Percentiles rank a stretch among this genome's conserved stretches.
Conservation (phyloP, 208 protist species). For the Tetramitus jugosus region DNA sequence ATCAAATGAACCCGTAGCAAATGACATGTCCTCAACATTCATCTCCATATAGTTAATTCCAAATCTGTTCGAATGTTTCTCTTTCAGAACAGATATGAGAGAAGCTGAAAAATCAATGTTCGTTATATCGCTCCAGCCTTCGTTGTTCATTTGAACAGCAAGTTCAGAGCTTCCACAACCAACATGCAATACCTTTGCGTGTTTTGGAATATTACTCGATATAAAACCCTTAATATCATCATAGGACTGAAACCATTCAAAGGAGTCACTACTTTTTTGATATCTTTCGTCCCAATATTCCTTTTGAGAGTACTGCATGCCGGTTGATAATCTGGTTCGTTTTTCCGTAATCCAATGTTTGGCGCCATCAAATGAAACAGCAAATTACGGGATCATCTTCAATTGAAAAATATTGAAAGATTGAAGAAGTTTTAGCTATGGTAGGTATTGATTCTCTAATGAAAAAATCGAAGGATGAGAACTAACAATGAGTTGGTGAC, state of each 20-base stretch:
- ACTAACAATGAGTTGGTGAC: no score
- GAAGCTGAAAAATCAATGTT: background rate
- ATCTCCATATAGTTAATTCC: background rate
- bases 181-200: background rate
- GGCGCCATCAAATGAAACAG: no score
- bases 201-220: background rate
- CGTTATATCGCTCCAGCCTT: background rate
- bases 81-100: background rate
- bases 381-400: no score
- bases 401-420: no score
- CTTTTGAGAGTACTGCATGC: background rate
- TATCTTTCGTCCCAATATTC: background rate
- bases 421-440: no score
- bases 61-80: background rate
- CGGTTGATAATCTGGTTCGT: background rate
- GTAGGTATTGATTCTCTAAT: no score
- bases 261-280: background rate
- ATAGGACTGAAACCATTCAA: background rate
- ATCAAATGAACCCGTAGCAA: background rate
- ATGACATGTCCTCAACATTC: background rate
- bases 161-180: background rate
- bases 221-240: background rate
- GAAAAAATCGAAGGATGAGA: no score
- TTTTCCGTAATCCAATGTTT: no score
- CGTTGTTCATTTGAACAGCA: background rate